Conservation (phyloP, 202 grass and related monocot species). For the Schoenoplectus tabernaemontani region DNA sequence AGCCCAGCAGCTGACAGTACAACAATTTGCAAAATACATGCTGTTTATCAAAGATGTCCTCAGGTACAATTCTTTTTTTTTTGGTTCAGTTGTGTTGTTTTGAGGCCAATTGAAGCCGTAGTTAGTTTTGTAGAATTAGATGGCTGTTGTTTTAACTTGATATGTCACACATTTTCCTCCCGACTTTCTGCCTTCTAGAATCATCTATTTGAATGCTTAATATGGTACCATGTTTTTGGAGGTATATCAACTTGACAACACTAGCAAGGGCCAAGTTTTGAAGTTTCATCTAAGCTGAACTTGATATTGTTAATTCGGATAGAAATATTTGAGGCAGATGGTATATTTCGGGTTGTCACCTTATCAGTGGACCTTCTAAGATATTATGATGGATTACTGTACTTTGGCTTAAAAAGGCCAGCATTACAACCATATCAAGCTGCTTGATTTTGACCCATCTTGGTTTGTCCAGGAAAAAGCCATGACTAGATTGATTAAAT, state of each 20-base stretch:
- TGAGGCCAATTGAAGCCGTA: neutral
- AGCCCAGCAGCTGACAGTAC: conserved; percentile 80
- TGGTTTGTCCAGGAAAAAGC: no score
- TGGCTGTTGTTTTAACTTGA: neutral
- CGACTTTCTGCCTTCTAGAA: neutral
- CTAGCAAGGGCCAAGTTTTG: neutral
- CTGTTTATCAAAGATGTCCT: conserved; percentile 94
- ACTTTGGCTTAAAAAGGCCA: no score
- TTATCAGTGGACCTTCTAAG: neutral
- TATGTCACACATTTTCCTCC: neutral
- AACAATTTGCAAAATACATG: conserved; percentile 99
- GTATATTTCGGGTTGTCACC: neutral
- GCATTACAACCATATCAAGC: neutral
- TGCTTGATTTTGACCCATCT: neutral
- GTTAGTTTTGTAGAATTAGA: neutral
- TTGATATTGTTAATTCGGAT: neutral
- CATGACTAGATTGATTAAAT: no score
- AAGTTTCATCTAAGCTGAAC: no score
- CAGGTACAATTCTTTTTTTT: conserved; percentile 29
- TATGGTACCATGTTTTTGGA: neutral
- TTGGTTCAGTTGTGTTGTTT: neutral
- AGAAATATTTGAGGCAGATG: neutral
- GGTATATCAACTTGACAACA: neutral
- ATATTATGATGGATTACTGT: neutral
- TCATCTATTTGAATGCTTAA: neutral